phyloP scores from a whole-genome alignment of 2,329 filamentous ascomycete genomes.

The Aspergillus pseudoterreus region DNA sequence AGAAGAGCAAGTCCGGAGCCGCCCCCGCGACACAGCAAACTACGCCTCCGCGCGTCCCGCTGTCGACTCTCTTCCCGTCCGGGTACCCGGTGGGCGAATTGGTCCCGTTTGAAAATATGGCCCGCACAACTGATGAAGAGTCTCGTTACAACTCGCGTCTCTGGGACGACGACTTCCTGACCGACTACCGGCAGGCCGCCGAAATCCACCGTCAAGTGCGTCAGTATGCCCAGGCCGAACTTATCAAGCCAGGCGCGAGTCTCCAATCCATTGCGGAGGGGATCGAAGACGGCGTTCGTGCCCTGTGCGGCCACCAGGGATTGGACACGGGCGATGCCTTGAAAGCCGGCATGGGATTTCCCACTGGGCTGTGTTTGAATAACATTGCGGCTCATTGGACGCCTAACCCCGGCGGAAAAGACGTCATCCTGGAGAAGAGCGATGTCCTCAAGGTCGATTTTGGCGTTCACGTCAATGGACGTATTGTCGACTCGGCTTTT shows the following conservation, averaged over 20 bases:
- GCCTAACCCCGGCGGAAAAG: slow-evolving; percentile 59
- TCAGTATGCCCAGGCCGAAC: slow-evolving; percentile 44
- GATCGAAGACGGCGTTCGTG: slow-evolving; percentile 54
- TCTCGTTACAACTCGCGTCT: slow-evolving; percentile 39
- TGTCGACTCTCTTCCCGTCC: slow-evolving; percentile 45
- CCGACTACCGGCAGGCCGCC: slow-evolving; percentile 54
- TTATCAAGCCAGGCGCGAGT: slow-evolving; percentile 48
- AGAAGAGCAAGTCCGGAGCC: neutral
- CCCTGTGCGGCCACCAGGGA: slow-evolving; percentile 49
- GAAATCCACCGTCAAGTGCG: slow-evolving; percentile 56
- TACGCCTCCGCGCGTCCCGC: slow-evolving; percentile 45
- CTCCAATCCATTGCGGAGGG: slow-evolving; percentile 50
- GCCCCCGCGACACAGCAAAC: slow-evolving; percentile 33
- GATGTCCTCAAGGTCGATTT: slow-evolving; percentile 84
- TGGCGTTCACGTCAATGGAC: slow-evolving; percentile 74
- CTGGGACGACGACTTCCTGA: slow-evolving; percentile 48
- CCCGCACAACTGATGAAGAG: slow-evolving; percentile 48
- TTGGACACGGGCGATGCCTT: slow-evolving; percentile 51
- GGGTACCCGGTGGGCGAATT: slow-evolving; percentile 48
- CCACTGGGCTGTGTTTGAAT: slow-evolving; percentile 53
- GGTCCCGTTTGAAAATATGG: slow-evolving; percentile 38
- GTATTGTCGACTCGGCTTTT: slow-evolving; percentile 78
- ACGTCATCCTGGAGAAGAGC: slow-evolving; percentile 64
- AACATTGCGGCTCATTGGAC: slow-evolving; percentile 55
- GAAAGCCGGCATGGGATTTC: slow-evolving; percentile 53